These are phyloP conservation scores for Acer saccharum DNA, from an alignment of 345 rosid genomes.

Conservation along the genomic window DNA sequence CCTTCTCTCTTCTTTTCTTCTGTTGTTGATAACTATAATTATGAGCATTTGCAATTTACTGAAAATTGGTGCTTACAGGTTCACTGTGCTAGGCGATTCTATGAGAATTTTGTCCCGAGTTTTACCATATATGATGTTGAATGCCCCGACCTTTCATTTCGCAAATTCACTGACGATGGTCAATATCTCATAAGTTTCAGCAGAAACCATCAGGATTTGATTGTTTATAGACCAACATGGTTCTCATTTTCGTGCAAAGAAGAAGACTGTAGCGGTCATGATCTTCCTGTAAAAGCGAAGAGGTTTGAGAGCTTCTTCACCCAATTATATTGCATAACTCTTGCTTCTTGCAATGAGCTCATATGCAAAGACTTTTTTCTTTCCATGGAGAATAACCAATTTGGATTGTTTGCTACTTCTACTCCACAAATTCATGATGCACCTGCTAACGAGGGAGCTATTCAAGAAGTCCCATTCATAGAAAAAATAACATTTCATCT, in stretches of 20 bases:
- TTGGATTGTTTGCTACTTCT: slow-evolving; percentile 90
- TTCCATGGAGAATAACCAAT: slow-evolving; percentile 59
- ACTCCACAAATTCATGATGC: slow-evolving; percentile 85
- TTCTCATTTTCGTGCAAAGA: slow-evolving; percentile 66
- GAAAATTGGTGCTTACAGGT: slow-evolving; percentile 52
- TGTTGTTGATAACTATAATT: background rate
- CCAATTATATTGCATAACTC: slow-evolving; percentile 65
- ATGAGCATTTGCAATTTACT: slow-evolving; percentile 8
- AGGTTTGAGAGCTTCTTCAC: slow-evolving; percentile 90
- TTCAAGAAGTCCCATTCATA: slow-evolving; percentile 79
- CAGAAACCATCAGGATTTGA: slow-evolving; percentile 78
- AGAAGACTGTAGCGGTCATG: slow-evolving; percentile 45
- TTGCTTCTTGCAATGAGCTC: slow-evolving; percentile 78
- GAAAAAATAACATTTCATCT: slow-evolving; percentile 87
- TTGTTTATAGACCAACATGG: slow-evolving; percentile 92
- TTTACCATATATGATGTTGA: slow-evolving; percentile 79
- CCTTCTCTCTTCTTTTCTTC: background rate
- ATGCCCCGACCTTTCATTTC: slow-evolving; percentile 85
- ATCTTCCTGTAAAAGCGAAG: slow-evolving; percentile 65
- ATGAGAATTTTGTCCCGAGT: slow-evolving; percentile 91
- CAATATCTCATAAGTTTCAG: slow-evolving; percentile 88
- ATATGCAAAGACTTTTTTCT: slow-evolving; percentile 94
- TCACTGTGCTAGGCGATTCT: slow-evolving; percentile 75
- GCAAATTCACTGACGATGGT: slow-evolving; percentile 97
- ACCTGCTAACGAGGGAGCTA: slow-evolving; percentile 63